Evolutionary conservation across 371 early-diverging fungal genomes (phyloP).

Genomic region (Encephalitozoon hellem): DNA sequence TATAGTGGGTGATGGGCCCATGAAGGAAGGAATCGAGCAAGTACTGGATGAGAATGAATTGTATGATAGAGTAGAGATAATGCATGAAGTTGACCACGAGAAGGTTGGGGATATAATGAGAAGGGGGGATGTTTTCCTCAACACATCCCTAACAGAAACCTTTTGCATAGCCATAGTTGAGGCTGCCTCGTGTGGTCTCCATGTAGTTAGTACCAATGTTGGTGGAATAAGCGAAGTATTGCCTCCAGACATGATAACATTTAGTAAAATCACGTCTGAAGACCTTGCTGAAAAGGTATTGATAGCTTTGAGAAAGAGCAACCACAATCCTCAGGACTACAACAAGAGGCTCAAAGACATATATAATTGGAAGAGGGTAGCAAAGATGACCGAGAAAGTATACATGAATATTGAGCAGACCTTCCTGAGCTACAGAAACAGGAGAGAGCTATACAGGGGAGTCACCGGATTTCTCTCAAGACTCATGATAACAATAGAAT

Average conservation of each 20-base stretch:
- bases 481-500: slow-evolving; percentile 21
- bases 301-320: slow-evolving; percentile 8
- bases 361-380: slow-evolving; percentile 19
- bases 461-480: not conserved
- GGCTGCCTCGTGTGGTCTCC: slow-evolving; percentile 84
- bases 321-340: not conserved
- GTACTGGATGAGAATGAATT: slow-evolving; percentile 82
- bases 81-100: slow-evolving; percentile 76
- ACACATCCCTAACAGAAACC: slow-evolving; percentile 94
- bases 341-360: not conserved
- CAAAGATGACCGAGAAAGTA: slow-evolving; percentile 12
- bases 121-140: slow-evolving; percentile 89
- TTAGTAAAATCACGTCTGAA: slow-evolving; percentile 77
- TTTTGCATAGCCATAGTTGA: slow-evolving; percentile 97
- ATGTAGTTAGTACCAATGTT: slow-evolving; percentile 90
- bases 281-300: slow-evolving; percentile 62
- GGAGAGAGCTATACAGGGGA: not conserved
- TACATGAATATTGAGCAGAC: slow-evolving; percentile 1
- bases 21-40: slow-evolving; percentile 84
- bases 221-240: slow-evolving; percentile 96
- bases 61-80: slow-evolving; percentile 77
- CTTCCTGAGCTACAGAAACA: not conserved
- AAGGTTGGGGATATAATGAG: slow-evolving; percentile 76
- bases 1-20: slow-evolving; percentile 92
- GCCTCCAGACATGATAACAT: slow-evolving; percentile 81